Conservation (phyloP, 2,329 filamentous ascomycete genomes). For the Sclerotinia sclerotiorum region DNA sequence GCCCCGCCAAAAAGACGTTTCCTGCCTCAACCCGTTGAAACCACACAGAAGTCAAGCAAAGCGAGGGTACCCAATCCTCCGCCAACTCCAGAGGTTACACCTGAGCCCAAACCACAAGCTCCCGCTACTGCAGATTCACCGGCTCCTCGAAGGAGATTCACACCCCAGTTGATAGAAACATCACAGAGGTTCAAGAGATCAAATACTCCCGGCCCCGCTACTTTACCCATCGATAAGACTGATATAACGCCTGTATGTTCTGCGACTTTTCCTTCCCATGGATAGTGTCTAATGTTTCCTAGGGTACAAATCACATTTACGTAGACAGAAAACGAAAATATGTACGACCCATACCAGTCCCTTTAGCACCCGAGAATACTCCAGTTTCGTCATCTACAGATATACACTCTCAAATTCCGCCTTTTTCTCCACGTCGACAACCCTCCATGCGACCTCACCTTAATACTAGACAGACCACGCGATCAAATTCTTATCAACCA, state of each 20-base stretch:
- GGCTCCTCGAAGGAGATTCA: constrained; percentile 54
- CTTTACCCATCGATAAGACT: constrained; percentile 67
- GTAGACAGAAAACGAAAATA: constrained; percentile 34
- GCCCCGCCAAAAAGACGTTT: constrained; percentile 57
- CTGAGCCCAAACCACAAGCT: constrained; percentile 50
- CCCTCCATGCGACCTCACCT: constrained; percentile 45
- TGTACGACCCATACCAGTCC: constrained; percentile 29
- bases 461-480: constrained; percentile 45
- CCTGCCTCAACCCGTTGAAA: constrained; percentile 70
- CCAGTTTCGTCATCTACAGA: constrained; percentile 26
- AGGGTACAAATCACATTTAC: constrained; percentile 36
- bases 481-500: constrained; percentile 45
- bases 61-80: constrained; percentile 42
- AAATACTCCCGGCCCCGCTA: constrained; percentile 62
- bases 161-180: constrained; percentile 79
- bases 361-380: constrained; percentile 1
- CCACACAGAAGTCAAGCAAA: constrained; percentile 61
- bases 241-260: constrained; percentile 57
- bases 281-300: background rate
- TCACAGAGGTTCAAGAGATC: constrained; percentile 68
- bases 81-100: constrained; percentile 58
- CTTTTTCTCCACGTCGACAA: constrained; percentile 44
- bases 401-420: constrained; percentile 40
- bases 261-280: constrained; percentile 23
- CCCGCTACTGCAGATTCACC: constrained; percentile 39